Evolutionary conservation across 306 rosid genomes (phyloP).

Genomic region (Corylus americana): DNA sequence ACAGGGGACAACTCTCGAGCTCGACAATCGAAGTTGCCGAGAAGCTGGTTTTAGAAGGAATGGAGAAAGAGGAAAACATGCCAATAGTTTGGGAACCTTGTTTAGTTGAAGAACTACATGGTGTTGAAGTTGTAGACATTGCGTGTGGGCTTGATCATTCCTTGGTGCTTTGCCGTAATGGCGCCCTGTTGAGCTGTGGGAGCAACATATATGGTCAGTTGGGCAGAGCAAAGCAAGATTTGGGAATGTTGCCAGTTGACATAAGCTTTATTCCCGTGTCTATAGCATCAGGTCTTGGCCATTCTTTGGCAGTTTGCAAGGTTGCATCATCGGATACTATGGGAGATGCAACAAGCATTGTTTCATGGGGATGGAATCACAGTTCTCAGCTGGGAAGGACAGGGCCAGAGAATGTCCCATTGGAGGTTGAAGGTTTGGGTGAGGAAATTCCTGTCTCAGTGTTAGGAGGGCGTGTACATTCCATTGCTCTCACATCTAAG

Average conservation of each 20-base stretch:
- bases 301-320: conserved; percentile 79
- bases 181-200: conserved; percentile 75
- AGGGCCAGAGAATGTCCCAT: conserved; percentile 56
- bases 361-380: conserved; percentile 94
- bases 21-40: conserved; percentile 62
- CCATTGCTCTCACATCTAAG: conserved; percentile 62
- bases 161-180: conserved; percentile 72
- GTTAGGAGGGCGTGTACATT: conserved; percentile 87
- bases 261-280: conserved; percentile 43
- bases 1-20: conserved; percentile 28
- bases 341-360: conserved; percentile 42
- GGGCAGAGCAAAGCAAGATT: conserved; percentile 61
- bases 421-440: conserved; percentile 54
- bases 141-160: conserved; percentile 96
- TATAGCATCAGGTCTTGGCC: conserved; percentile 87
- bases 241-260: conserved; percentile 77
- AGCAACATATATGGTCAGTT: conserved; percentile 77
- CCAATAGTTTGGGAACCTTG: conserved; percentile 85
- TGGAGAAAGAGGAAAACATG: conserved; percentile 72
- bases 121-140: conserved; percentile 68
- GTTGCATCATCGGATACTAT: conserved; percentile 34
- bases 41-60: conserved; percentile 64
- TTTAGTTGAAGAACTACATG: conserved; percentile 57
- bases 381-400: conserved; percentile 79
- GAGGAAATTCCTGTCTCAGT: conserved; percentile 62